A percentile compares a stretch with the other conserved stretches of the same genome.
phyloP scores from a whole-genome alignment of 345 rosid species.

The Citrus hindsii region DNA sequence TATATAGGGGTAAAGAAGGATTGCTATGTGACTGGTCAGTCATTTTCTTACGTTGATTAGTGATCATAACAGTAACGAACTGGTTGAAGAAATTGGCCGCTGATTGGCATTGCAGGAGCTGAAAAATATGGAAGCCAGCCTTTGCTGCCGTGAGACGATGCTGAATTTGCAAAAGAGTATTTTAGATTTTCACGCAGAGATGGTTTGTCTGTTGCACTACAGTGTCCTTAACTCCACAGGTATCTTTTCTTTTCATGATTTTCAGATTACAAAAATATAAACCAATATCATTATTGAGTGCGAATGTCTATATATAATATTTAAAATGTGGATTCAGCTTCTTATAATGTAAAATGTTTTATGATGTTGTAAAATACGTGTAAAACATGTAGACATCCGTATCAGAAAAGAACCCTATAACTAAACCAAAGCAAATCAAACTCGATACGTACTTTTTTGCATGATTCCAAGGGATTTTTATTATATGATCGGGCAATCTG shows the following conservation, averaged over 20 bases:
- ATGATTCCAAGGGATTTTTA: too few species aligned
- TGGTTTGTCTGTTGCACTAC: slow-evolving; percentile 38
- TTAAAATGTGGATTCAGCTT: too few species aligned
- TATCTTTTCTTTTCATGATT: not conserved
- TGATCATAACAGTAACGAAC: not conserved
- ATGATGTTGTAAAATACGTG: too few species aligned
- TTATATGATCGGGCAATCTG: too few species aligned
- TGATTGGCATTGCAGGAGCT: slow-evolving; percentile 28
- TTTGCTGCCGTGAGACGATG: slow-evolving; percentile 17
- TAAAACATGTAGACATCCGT: too few species aligned
- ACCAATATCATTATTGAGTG: rapidly evolving
- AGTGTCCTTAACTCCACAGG: slow-evolving; percentile 43
- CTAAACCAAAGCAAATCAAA: too few species aligned
- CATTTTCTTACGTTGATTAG: not conserved
- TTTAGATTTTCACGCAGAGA: slow-evolving; percentile 35
- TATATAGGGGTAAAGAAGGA: too few species aligned
- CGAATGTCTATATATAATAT: too few species aligned
- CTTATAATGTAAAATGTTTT: too few species aligned
- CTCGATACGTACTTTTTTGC: too few species aligned
- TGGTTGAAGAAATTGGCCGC: not conserved
- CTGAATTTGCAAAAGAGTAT: slow-evolving; percentile 23
- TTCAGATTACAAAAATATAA: not conserved
- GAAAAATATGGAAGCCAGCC: slow-evolving; percentile 26
- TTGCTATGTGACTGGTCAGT: not conserved
- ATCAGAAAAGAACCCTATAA: too few species aligned